Evolutionary conservation across 129 eudicot genomes (phyloP).

Genomic region (Kitagawia praeruptora): DNA sequence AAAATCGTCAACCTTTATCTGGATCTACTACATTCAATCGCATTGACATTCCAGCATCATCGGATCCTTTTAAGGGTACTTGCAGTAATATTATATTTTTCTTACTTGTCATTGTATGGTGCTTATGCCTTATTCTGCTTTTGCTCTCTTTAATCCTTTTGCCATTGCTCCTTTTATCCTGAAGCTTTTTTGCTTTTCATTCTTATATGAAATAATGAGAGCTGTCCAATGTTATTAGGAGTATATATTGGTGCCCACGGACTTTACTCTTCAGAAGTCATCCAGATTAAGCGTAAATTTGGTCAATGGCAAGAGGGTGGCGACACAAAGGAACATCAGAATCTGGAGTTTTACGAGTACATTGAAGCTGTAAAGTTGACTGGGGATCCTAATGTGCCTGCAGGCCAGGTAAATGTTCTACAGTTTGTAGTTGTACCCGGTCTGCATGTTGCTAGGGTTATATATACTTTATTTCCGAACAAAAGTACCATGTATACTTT

Average conservation of each 20-base stretch:
- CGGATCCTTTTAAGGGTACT: slow-evolving; percentile 82
- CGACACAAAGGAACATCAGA: slow-evolving; percentile 32
- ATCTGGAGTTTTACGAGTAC: slow-evolving; percentile 81
- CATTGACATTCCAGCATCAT: slow-evolving; percentile 51
- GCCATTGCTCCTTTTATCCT: neutral
- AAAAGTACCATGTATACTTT: neutral
- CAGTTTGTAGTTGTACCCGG: neutral
- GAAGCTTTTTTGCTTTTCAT: neutral
- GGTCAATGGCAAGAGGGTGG: slow-evolving; percentile 91
- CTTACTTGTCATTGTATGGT: neutral
- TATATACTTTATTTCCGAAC: neutral
- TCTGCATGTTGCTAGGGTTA: neutral
- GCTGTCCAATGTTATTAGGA: slow-evolving; percentile 35
- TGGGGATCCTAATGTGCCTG: slow-evolving; percentile 89
- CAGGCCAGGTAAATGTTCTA: slow-evolving; percentile 63
- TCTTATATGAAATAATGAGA: neutral
- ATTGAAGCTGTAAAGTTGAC: slow-evolving; percentile 92
- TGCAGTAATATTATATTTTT: neutral
- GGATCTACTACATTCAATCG: slow-evolving; percentile 90
- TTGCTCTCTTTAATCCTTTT: neutral
- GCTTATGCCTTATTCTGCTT: neutral
- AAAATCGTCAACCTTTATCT: slow-evolving; percentile 62
- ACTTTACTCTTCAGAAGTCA: slow-evolving; percentile 69
- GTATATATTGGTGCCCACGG: slow-evolving; percentile 88
- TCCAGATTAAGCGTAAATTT: slow-evolving; percentile 73